Base-by-base conservation (phyloP, 2,329 filamentous ascomycete species). In the Arachnomyces sp. region DNA sequence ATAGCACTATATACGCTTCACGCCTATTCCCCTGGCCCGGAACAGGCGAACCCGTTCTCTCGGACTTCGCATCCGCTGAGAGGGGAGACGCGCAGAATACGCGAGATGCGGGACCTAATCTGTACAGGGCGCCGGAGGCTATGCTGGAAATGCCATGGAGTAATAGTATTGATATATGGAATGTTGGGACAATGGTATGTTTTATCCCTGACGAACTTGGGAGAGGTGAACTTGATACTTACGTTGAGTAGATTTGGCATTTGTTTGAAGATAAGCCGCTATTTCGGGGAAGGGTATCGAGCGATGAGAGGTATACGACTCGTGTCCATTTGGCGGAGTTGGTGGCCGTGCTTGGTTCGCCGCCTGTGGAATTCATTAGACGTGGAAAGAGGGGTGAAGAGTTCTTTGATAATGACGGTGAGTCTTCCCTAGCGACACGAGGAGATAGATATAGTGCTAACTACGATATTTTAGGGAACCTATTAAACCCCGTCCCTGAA, bases 21-120 rank as follows among this genome's bases (percentile, higher is more conserved):
- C 43, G 49, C 43, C 33, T 43, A 46, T 39, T 53, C 49, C 28
- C 46, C 43, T 8, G 41, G 43, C 16, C 51, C 9, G 36, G 3
- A 42, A 46, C 14, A 43, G 47, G 20, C 41, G 44, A 38, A 44
- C 51, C 28, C 39, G 40, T 36, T 36, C 43, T 31, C 36, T 48
- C 42, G 28, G 53, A 58, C 35, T 56, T 59, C 38, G 53, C 53
- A 14, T 43, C 49, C 7, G 52, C 55, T 7, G 45, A 43, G 6
- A 49, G 46, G 36, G 56, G 51, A 25, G 40, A 47, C 30, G 47
- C 58, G 55, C 34, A 34, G 8, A 29, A 60, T 51, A 43, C 72
- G 61, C 48, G 65, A 53, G 31, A 64, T 54, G 47, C 72, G 63
- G 28, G 74, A 55, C 55, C 54, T 12, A 46, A 51, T 34, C 42